Percentiles rank a stretch among this genome's conserved stretches.
These are phyloP conservation scores for Tritrichomonas foetus DNA, from an alignment of 208 protist species.

Conservation along the genomic window DNA sequence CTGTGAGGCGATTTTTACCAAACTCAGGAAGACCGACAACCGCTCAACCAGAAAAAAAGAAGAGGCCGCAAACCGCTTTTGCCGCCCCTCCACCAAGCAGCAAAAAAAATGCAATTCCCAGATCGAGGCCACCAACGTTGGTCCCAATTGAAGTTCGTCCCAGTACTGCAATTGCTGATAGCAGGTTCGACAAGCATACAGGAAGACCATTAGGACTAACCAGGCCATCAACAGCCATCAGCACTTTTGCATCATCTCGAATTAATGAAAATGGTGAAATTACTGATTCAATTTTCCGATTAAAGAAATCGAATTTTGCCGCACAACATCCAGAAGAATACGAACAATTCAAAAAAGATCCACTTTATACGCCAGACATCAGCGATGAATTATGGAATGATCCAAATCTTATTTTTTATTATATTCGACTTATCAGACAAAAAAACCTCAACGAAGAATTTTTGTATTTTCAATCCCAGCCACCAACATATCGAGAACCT, in stretches of 20 bases:
- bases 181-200: too few relatives aligned
- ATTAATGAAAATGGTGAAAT: background rate
- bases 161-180: too few relatives aligned
- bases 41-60: too few relatives aligned
- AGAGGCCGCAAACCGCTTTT: background rate
- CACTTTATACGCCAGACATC: background rate
- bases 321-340: background rate
- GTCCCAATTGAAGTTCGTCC: too few relatives aligned
- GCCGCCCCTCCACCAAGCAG: background rate
- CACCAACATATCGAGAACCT: background rate
- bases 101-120: background rate
- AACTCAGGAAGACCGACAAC: too few relatives aligned
- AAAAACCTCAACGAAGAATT: slow-evolving; percentile 10
- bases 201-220: too few relatives aligned
- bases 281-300: background rate
- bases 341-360: slow-evolving; percentile 10
- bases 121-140: background rate
- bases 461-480: background rate
- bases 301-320: background rate
- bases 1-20: background rate
- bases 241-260: background rate
- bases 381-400: slow-evolving; percentile 35
- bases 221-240: too few relatives aligned
- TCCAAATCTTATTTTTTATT: slow-evolving; percentile 19
- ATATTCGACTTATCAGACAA: background rate